Conservation (phyloP, 139 green algal genomes). For the Closterium sp. region DNA sequence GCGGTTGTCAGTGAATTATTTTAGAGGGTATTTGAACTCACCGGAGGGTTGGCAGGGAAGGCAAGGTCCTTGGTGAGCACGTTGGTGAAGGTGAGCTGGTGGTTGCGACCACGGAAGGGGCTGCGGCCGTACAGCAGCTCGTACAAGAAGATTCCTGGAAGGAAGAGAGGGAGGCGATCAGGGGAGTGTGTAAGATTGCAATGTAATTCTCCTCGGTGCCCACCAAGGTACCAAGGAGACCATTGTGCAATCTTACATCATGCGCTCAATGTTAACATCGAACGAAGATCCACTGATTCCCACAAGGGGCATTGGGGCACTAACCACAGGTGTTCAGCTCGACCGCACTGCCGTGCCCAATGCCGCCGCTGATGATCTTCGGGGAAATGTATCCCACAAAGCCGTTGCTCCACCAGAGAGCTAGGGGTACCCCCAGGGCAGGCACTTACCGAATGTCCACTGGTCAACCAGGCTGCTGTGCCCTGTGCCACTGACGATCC, state of each 20-base stretch:
- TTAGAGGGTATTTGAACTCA: not conserved
- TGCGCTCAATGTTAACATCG: constrained; percentile 88
- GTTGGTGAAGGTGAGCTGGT: constrained; percentile 93
- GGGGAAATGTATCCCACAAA: constrained; percentile 85
- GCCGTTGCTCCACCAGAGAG: constrained; percentile 91
- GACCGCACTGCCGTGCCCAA: constrained; percentile 31
- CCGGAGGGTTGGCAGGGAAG: constrained; percentile 65
- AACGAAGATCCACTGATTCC: constrained; percentile 75
- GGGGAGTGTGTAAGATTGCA: constrained; percentile 74
- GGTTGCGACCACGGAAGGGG: constrained; percentile 72
- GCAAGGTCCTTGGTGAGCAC: constrained; percentile 80
- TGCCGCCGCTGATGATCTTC: constrained; percentile 38
- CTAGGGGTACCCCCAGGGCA: too few species aligned
- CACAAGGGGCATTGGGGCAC: too few species aligned
- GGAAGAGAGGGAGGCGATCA: constrained; percentile 70
- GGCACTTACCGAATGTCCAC: constrained; percentile 52
- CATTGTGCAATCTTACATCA: too few species aligned
- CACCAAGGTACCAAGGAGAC: too few species aligned
- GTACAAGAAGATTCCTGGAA: constrained; percentile 86
- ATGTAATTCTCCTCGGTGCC: constrained; percentile 86
- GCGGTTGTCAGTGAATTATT: not conserved
- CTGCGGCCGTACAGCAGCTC: constrained; percentile 88
- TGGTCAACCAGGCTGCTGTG: constrained; percentile 64
- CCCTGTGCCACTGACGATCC: constrained; percentile 69
- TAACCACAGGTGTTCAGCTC: constrained; percentile 41